phyloP scores from a whole-genome alignment of 345 rosid genomes.

The Anastatica hierochuntica region DNA sequence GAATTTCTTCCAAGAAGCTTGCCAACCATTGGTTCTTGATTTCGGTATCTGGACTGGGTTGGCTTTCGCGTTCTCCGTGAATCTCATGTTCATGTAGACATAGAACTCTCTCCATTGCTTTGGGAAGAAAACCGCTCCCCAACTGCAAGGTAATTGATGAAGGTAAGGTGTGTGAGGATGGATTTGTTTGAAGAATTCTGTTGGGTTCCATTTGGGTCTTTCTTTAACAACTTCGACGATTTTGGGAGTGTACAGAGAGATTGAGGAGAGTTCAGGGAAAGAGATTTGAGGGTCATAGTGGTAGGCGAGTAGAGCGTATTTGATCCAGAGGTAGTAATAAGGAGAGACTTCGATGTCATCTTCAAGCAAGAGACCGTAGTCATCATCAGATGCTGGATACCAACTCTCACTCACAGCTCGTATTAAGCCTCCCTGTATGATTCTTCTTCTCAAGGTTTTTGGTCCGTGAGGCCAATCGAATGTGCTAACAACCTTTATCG shows the following conservation, averaged over 20 bases:
- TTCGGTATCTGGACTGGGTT: constrained; percentile 95
- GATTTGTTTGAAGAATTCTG: constrained; percentile 71
- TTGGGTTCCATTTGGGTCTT: constrained; percentile 88
- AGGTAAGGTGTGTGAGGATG: constrained; percentile 94
- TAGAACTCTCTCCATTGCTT: constrained; percentile 98
- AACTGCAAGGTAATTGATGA: constrained; percentile 92
- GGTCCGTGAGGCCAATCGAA: constrained; percentile 93
- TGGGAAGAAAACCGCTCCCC: constrained; percentile 99
- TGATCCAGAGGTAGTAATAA: constrained; percentile 87
- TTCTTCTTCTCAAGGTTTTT: constrained; percentile 79
- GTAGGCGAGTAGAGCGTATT: constrained; percentile 84
- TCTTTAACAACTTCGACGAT: constrained; percentile 91
- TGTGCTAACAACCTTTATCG: constrained; percentile 57
- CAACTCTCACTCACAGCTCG: constrained; percentile 98
- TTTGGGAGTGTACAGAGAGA: constrained; percentile 85
- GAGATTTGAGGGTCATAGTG: constrained; percentile 83
- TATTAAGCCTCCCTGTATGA: constrained; percentile 97
- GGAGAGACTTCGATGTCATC: constrained; percentile 98
- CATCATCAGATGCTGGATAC: constrained; percentile 90
- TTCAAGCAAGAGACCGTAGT: constrained; percentile 80
- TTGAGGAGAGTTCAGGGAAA: constrained; percentile 76
- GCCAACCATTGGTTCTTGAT: constrained; percentile 98
- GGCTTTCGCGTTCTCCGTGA: constrained; percentile 73
- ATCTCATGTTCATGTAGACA: constrained; percentile 97
- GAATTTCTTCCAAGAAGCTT: constrained; percentile 98